Evolutionary conservation across 2,329 filamentous ascomycete genomes (phyloP), one percentile per base, ranked within the genome.

Genomic region (Corinectria fuckeliana): DNA sequence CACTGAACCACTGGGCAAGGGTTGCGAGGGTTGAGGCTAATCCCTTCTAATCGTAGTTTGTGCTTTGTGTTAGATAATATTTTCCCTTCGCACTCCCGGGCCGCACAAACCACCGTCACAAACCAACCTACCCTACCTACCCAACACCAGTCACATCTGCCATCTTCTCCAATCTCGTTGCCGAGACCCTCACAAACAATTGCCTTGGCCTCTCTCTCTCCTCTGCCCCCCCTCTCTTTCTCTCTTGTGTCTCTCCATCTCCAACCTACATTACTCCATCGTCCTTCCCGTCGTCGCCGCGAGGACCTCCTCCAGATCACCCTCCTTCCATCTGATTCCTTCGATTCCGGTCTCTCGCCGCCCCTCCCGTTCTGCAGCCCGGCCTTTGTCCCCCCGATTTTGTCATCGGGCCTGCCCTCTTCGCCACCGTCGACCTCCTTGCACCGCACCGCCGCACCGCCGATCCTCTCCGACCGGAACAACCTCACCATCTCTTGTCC

Each of bases 351-450:
- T 60, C 7, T 44, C 60, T 63, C 45, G 50, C 62, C 68, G 56
- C 68, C 62, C 68, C 66, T 70, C 68, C 63, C 59, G 39, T 28
- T 57, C 48, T 44, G 41, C 41, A 57, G 44, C 49, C 45, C 32
- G 48, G 59, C 55, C 50, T 61, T 66, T 50, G 60, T 50, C 65
- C 56, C 66, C 62, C 56, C 53, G 51, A 61, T 44, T 59, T 59
- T 61, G 62, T 55, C 61, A 65, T 63, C 65, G 56, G 52, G 58
- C 53, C 50, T 53, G 45, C 30, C 58, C 47, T 42, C 26, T 60
- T 39, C 23, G 13, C 41, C 25, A 45, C 42, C 25, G 23, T 26
- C 25, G 42, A 23, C 42, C 42, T 44, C 42, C n/a, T 45, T 25
- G 25, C 25, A 28, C 25, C 58, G 44, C 23, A 23, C 38, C 45